Conservation (phyloP, 768 basidiomycete genomes). For the Pholiota conissans region DNA sequence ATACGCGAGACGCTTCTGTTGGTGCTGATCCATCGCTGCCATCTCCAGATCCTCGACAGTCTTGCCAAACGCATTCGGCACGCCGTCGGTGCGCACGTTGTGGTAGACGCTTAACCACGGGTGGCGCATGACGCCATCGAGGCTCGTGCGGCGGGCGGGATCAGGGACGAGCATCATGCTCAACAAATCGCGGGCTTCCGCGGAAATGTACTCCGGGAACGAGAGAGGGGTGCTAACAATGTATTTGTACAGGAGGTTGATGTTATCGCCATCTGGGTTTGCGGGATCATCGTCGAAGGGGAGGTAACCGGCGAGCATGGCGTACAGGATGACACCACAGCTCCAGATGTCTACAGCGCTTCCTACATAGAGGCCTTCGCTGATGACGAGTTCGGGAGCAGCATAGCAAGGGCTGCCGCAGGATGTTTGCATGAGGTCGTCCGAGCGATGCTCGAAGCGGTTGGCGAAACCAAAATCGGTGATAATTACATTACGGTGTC, state of each 20-base stretch:
- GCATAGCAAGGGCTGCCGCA: constrained; percentile 99
- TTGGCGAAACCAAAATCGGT: constrained; percentile 99
- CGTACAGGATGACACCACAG: constrained; percentile 94
- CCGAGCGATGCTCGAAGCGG: constrained; percentile 87
- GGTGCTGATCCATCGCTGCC: constrained; percentile 27
- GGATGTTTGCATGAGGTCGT: constrained; percentile 98
- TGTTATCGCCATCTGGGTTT: constrained; percentile 99
- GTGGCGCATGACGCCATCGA: constrained; percentile 82
- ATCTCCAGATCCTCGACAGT: constrained; percentile 24
- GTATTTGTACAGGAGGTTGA: constrained; percentile 97
- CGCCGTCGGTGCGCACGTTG: constrained; percentile 57
- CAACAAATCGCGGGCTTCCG: constrained; percentile 80
- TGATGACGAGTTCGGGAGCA: constrained; percentile 96
- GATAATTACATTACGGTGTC: constrained; percentile 97
- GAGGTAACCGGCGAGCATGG: constrained; percentile 96
- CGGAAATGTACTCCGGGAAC: constrained; percentile 96
- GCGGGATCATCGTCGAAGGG: constrained; percentile 99
- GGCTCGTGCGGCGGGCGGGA: constrained; percentile 74
- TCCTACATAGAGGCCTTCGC: constrained; percentile 95
- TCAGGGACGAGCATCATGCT: constrained; percentile 94
- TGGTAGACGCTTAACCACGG: constrained; percentile 77
- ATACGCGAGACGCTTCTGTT: constrained; percentile 26
- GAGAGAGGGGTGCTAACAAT: constrained; percentile 96
- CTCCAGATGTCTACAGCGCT: constrained; percentile 98
- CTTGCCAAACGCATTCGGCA: constrained; percentile 21